Base-by-base conservation (phyloP, 345 rosid species). In the Syzygium jambos region DNA sequence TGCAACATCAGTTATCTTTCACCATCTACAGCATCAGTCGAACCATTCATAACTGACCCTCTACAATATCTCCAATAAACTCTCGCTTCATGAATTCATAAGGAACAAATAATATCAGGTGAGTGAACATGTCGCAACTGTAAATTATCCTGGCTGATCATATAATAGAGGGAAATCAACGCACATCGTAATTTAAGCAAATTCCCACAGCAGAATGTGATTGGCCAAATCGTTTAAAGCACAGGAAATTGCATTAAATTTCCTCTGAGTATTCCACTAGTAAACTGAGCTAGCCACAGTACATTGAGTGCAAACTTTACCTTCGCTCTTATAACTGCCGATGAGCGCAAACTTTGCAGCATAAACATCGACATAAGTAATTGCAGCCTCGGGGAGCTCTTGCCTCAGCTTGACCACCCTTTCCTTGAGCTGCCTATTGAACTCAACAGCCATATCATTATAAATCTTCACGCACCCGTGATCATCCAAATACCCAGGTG, bases 331-430 rank as follows among this genome's bases (percentile, higher is more conserved):
- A 21, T 97, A 94, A 80, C 90, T 91, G 93, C 93, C 92, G 78
- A 97, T 95, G 89, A 97, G 93, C 89, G 90, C 95, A 52, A 92
- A 94, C 77, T 97, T 96, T 1, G 98, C 97, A 87, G 96, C 77
- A 86, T 93, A 95, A 51, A 95, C 94, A 90, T 97, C 98, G 54
- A 96, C 97, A n/a, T 93, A 93, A 15, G 97, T 95, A 63, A 97
- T 91, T 23, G 93, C 98, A 57, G 98, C 97, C 85, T 90, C 86
- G 2, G 93, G 94, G 51, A 96, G 95, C 91, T 95, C 94, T 86
- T 84, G 85, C 86, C 97, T 90, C 52, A 95, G 90, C 68, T 89
- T 94, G 87, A 88, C 84, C 11, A 96, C 88, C 89, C 93, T 92
- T 13, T 93, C 95, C 88, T 95, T 95, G 78, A 96, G 95, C 89